phyloP scores from a whole-genome alignment of 768 basidiomycete genomes.

The Tulasnella sp. region DNA sequence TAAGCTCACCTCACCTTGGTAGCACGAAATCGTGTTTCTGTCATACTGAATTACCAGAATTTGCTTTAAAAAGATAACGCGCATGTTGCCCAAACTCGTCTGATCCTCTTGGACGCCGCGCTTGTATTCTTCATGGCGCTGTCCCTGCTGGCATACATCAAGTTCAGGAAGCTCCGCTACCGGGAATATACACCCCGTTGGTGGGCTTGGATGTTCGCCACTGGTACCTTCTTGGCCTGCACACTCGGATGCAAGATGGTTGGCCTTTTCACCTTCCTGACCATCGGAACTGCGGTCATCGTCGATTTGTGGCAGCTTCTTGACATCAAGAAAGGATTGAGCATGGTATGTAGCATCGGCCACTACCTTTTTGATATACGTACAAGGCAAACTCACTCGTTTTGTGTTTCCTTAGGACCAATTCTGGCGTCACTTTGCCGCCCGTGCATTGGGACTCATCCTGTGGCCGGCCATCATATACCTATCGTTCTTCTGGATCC shows the following conservation, averaged over 20 bases:
- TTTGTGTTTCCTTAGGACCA: slow-evolving; percentile 70
- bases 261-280: slow-evolving; percentile 79
- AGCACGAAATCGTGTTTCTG: neutral
- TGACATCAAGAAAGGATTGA: slow-evolving; percentile 67
- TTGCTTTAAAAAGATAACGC: slow-evolving; percentile 61
- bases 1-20: no score
- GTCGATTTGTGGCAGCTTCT: slow-evolving; percentile 92
- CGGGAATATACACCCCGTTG: slow-evolving; percentile 83
- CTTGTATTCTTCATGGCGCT: slow-evolving; percentile 93
- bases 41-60: neutral
- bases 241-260: slow-evolving; percentile 98
- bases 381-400: neutral
- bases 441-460: slow-evolving; percentile 77
- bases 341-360: slow-evolving; percentile 63
- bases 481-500: slow-evolving; percentile 90
- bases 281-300: slow-evolving; percentile 82
- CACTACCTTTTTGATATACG: no score
- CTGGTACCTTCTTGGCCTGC: slow-evolving; percentile 89
- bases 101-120: slow-evolving; percentile 90
- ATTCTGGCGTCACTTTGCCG: slow-evolving; percentile 80
- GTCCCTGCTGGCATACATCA: slow-evolving; percentile 85
- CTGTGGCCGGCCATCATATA: slow-evolving; percentile 82
- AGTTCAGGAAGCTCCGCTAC: slow-evolving; percentile 91
- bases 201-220: slow-evolving; percentile 90
- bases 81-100: slow-evolving; percentile 88